Conservation (phyloP, 2,329 filamentous ascomycete species). For the Fusarium sp. region DNA sequence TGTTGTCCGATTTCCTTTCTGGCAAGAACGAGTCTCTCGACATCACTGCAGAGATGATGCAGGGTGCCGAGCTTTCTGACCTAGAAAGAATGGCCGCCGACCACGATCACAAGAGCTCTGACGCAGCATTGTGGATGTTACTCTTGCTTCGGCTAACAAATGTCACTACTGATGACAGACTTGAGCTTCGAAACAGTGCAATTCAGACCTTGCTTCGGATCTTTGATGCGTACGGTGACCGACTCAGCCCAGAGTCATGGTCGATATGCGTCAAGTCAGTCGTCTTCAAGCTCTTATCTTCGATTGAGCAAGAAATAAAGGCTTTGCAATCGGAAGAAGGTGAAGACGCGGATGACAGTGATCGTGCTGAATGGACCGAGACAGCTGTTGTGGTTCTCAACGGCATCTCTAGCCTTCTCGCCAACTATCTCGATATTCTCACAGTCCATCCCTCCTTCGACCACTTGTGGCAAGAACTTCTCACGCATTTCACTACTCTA, state of each 20-base stretch:
- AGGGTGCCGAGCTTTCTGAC: constrained; percentile 65
- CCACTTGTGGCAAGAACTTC: constrained; percentile 81
- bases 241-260: constrained; percentile 84
- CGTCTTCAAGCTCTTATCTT: constrained; percentile 82
- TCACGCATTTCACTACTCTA: constrained; percentile 77
- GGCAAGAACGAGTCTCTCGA: constrained; percentile 71
- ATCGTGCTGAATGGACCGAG: constrained; percentile 76
- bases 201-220: constrained; percentile 93
- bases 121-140: constrained; percentile 84
- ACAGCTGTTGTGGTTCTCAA: constrained; percentile 82
- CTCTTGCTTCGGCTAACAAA: constrained; percentile 79
- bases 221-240: constrained; percentile 90
- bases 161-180: constrained; percentile 78
- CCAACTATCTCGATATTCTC: constrained; percentile 82
- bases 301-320: constrained; percentile 73
- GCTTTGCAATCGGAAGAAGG: constrained; percentile 56
- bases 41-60: constrained; percentile 70
- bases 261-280: constrained; percentile 85
- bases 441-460: constrained; percentile 77
- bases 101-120: constrained; percentile 72
- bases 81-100: constrained; percentile 72
- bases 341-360: constrained; percentile 59
- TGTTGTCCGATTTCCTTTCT: constrained; percentile 89
- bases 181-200: constrained; percentile 87
- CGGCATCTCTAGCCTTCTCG: constrained; percentile 80